Conservation (phyloP, 495 filamentous ascomycete genomes). For the Geopyxis carbonaria region DNA sequence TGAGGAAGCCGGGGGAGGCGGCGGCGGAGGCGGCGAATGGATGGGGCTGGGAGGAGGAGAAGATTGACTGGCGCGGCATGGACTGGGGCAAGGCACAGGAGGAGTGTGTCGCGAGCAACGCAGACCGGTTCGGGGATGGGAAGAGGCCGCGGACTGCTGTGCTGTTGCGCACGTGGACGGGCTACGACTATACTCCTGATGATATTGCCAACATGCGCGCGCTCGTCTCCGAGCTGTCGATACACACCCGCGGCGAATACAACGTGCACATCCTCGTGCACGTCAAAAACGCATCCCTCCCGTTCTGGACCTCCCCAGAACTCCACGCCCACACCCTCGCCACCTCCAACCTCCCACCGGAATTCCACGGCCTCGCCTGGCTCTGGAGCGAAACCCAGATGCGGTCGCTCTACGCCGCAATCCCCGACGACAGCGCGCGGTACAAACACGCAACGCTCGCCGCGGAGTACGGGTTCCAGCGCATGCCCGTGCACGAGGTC, state of each 20-base stretch:
- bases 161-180: slow-evolving; percentile 50
- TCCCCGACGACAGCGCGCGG: slow-evolving; percentile 52
- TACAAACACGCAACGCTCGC: slow-evolving; percentile 16
- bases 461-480: slow-evolving; percentile 20
- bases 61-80: slow-evolving; percentile 47
- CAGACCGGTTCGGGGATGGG: slow-evolving; percentile 35
- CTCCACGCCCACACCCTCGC: slow-evolving; percentile 42
- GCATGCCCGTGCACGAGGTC: slow-evolving; percentile 67
- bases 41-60: slow-evolving; percentile 19
- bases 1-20: slow-evolving; percentile 59
- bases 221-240: slow-evolving; percentile 52
- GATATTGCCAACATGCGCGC: slow-evolving; percentile 56
- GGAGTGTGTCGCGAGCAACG: slow-evolving; percentile 44
- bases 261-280: slow-evolving; percentile 61
- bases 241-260: slow-evolving; percentile 61
- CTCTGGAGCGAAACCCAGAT: slow-evolving; percentile 91
- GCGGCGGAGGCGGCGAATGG: slow-evolving; percentile 47
- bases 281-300: slow-evolving; percentile 40
- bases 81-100: slow-evolving; percentile 56
- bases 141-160: slow-evolving; percentile 42
- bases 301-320: slow-evolving; percentile 38
- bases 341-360: slow-evolving; percentile 53
- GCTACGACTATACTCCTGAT: slow-evolving; percentile 50
- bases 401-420: slow-evolving; percentile 65
- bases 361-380: slow-evolving; percentile 75